phyloP scores from a whole-genome alignment of 164 flowering plant species.

The Malania oleifera region DNA sequence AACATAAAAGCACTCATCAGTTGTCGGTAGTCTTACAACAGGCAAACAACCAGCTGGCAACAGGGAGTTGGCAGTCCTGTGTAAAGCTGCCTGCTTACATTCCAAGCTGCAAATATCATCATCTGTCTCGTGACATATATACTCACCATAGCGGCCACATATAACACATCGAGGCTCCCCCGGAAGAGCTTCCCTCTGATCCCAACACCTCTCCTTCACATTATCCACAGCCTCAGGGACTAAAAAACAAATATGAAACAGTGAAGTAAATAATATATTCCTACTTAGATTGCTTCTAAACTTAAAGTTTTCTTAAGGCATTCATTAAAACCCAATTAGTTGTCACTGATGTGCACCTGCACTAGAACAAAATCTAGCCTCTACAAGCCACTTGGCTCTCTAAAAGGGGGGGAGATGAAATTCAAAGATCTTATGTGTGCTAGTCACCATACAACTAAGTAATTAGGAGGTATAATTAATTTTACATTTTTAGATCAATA shows the following conservation, averaged over 20 bases:
- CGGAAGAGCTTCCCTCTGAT: slow-evolving; percentile 80
- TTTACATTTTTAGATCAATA: no score
- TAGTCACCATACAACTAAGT: no score
- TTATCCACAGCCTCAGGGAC: slow-evolving; percentile 16
- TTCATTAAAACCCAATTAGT: no score
- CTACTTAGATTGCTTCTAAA: no score
- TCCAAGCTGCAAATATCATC: slow-evolving; percentile 89
- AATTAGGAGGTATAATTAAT: no score
- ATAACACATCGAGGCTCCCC: slow-evolving; percentile 81
- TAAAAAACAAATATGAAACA: neutral
- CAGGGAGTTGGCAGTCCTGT: slow-evolving; percentile 31
- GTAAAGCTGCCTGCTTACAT: slow-evolving; percentile 54
- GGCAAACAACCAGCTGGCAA: slow-evolving; percentile 18
- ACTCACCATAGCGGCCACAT: slow-evolving; percentile 97
- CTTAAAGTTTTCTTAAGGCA: no score
- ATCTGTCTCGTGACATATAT: slow-evolving; percentile 88
- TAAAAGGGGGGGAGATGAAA: no score
- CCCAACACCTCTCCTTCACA: slow-evolving; percentile 57
- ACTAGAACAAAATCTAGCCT: no score
- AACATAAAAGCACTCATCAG: slow-evolving; percentile 83
- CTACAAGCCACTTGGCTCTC: no score
- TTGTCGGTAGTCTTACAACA: slow-evolving; percentile 38
- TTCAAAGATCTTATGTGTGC: no score
- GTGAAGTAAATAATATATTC: neutral
- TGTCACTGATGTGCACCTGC: no score